Evolutionary conservation across 2,329 filamentous ascomycete genomes (phyloP), one percentile per base, ranked within the genome.

Genomic region (Botrytis hyacinthi): DNA sequence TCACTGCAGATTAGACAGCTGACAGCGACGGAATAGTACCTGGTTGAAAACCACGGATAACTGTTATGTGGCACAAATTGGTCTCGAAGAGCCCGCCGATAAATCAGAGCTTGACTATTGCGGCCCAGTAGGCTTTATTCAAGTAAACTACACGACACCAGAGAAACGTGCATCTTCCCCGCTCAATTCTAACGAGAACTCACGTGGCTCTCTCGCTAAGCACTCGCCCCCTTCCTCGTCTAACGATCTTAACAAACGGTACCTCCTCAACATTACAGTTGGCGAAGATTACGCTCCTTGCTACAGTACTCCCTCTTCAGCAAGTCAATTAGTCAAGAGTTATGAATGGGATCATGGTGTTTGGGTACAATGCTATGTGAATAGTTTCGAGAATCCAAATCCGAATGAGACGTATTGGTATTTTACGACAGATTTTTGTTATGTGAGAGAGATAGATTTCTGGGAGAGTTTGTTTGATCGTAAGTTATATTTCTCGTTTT

Each of bases 391-490:
- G 3, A 42, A n/a, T 1, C 4, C 68, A 14, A 69, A 73, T 62
- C 46, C 35, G 32, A 73, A 73, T 44, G 73, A 73, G 59, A 70
- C 63, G 29, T 74, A 68, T 46, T 77, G 76, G 76, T 75, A 76
- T 40, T 48, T 75, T 62, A 78, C 76, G 32, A 77, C 75, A 12
- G 76, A 78, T 59, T 78, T 76, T n/a, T 77, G 76, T 66, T 77
- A 73, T 59, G 76, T 77, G 70, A 73, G 73, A 8, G 76, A 75
- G 59, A 72, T 51, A 22, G 76, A 77, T 62, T 76, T 77, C 44
- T 75, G 65, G 32, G 72, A 77, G 70, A 76, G 76, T 59, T 61
- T 76, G 37, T 75, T 73, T 61, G 75, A 76, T 70, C 73, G 75
- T 76, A n/a, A 73, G 75, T 75, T n/a, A 4, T 42, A 16, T 40